Evolutionary conservation across 1,284 basidiomycete genomes (phyloP), one percentile per base, ranked within the genome.

Genomic region (Cutaneotrichosporon sp.): DNA sequence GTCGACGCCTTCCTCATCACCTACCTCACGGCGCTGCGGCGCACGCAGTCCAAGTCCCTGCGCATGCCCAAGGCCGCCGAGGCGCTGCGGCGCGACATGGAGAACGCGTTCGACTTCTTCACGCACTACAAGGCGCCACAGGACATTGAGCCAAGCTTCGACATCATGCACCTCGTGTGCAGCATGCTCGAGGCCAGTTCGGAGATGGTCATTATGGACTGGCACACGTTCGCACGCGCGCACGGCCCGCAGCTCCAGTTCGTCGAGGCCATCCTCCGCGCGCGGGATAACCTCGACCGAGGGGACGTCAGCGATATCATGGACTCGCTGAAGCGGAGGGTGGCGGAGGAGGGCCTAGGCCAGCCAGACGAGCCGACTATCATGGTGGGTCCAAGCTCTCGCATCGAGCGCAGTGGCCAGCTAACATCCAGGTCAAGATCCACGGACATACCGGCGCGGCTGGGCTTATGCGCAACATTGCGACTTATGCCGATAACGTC

Each of bases 201-300:
- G 70, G 89, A 90, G 60, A 85, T 98, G 78, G 86, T 89, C 3
- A 97, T 97, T 78, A 78, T 98, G 55, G 93, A 94, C 20, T 97
- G 86, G 74, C 91, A 89, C 88, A 82, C 84, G 11, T 98, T 99
- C 73, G 94, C 93, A n/a, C 90, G 92, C 66, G 82, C 87, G 16
- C 88, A 97, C 71, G 94, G 96, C 3, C 90, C 94, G 12, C 93
- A 94, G 63, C 80, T 97, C 29, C 79, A 83, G 3, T 98, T 97
- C 67, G 85, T 96, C 24, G 93, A 98, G 70, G 82, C 85, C 4
- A 64, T 97, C 43, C 87, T 97, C 81, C 88, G 86, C 68, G 85
- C 88, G 7, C 80, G 96, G 44, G 88, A 88, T 59, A 93, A 98
- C 75, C 78, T 97, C 51, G 93, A 97, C 74, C 83, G 90, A 33